Evolutionary conservation across 192 early-diverging fungal species (phyloP).

Genomic region (Kickxella alabastrina): DNA sequence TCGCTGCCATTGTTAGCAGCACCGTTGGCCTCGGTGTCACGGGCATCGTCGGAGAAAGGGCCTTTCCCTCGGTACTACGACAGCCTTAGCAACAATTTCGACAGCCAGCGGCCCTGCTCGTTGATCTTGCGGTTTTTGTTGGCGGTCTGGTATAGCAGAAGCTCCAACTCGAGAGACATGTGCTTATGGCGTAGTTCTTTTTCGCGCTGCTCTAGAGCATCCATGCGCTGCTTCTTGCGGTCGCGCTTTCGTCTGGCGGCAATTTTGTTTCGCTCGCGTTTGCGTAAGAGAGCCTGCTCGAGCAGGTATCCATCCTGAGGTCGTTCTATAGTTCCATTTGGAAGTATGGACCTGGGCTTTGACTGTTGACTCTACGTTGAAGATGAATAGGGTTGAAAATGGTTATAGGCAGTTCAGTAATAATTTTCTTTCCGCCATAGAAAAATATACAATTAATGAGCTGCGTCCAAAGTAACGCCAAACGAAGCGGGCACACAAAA

Average conservation of each 20-base stretch:
- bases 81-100: background rate
- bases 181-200: constrained; percentile 17
- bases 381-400: too few species aligned
- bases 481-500: too few species aligned
- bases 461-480: too few species aligned
- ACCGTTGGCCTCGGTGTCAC: background rate
- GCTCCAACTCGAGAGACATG: constrained; percentile 17
- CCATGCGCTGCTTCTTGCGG: constrained; percentile 39
- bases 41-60: too few species aligned
- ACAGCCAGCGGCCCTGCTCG: background rate
- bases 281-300: constrained; percentile 17
- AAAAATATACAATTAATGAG: background rate
- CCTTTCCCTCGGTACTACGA: too few species aligned
- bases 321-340: constrained; percentile 12
- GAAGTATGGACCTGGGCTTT: constrained; percentile 15
- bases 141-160: constrained; percentile 13
- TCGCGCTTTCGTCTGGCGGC: constrained; percentile 40
- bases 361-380: constrained; percentile 1
- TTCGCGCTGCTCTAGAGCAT: constrained; percentile 27
- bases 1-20: background rate
- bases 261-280: constrained; percentile 38
- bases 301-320: constrained; percentile 1
- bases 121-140: background rate
- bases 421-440: background rate
- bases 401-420: background rate